Conservation (phyloP, 306 rosid species). For the Prunus armeniaca region DNA sequence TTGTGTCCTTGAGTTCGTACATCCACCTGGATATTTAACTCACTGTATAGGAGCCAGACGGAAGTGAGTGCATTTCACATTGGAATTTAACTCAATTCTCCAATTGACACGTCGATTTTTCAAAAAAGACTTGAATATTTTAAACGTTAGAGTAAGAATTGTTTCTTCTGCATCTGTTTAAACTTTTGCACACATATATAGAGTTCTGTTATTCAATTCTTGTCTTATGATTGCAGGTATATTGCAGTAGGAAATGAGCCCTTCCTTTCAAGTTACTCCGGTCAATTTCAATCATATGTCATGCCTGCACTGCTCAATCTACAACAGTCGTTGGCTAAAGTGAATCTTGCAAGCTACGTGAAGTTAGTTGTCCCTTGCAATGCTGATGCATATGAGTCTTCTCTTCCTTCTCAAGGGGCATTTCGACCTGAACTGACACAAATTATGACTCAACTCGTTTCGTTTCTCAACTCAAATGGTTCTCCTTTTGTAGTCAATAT, state of each 20-base stretch:
- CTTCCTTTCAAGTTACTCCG: constrained; percentile 75
- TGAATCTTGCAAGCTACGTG: constrained; percentile 76
- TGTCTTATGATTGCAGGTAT: constrained; percentile 51
- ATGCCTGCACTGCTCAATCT: constrained; percentile 73
- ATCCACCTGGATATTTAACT: no score
- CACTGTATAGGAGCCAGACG: no score
- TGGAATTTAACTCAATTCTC: no score
- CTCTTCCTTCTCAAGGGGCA: constrained; percentile 89
- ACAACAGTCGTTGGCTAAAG: constrained; percentile 82
- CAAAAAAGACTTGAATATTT: background rate
- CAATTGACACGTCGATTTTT: background rate
- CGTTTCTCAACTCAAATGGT: constrained; percentile 84
- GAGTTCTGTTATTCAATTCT: constrained; percentile 12
- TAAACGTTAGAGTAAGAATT: background rate
- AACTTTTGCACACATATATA: background rate
- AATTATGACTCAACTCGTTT: constrained; percentile 69
- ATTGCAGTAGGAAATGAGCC: constrained; percentile 97
- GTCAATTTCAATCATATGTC: constrained; percentile 68
- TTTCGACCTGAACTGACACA: constrained; percentile 78
- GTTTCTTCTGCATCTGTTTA: background rate
- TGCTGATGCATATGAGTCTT: constrained; percentile 86
- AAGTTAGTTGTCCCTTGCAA: constrained; percentile 96
- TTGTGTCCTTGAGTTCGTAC: no score
- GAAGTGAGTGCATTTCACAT: no score
- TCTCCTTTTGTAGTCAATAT: constrained; percentile 92